phyloP scores from a whole-genome alignment of 352 stramenopile genomes.

The Phytophthora podocarpi region DNA sequence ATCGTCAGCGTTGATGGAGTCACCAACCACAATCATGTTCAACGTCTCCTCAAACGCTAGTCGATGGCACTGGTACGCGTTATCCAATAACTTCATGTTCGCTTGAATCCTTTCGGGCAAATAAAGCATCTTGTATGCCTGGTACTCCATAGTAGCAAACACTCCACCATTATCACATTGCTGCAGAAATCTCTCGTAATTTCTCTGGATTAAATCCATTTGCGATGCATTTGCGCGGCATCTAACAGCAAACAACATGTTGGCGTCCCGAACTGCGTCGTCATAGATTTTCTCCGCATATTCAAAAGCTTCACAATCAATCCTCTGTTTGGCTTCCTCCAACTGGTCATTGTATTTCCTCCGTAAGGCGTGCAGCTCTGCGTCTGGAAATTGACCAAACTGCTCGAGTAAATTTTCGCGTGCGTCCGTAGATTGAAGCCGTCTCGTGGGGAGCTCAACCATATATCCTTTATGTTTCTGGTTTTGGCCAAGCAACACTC shows the following conservation, averaged over 20 bases:
- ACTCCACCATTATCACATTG: not conserved
- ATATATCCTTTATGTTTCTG: slow-evolving; percentile 1
- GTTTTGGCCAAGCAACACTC: not conserved
- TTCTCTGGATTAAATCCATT: not conserved
- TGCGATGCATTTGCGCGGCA: not conserved
- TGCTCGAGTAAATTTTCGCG: slow-evolving; percentile 7
- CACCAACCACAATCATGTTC: not conserved
- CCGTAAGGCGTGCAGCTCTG: slow-evolving; percentile 4
- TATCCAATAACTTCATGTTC: slow-evolving; percentile 13
- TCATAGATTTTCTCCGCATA: not conserved
- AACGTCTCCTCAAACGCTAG: slow-evolving; percentile 7
- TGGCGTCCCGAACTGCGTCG: not conserved
- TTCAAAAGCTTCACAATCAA: not conserved
- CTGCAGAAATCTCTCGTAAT: not conserved
- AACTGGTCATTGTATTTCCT: not conserved
- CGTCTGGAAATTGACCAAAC: slow-evolving; percentile 10
- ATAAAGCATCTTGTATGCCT: not conserved
- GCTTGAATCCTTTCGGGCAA: slow-evolving; percentile 23
- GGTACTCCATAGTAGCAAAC: not conserved
- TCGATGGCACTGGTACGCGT: not conserved
- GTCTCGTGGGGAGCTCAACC: not conserved
- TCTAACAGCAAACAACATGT: slow-evolving; percentile 21
- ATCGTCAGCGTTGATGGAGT: not conserved
- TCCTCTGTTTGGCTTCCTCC: not conserved
- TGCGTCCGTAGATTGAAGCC: not conserved